Evolutionary conservation across 805 yeast genomes (phyloP), one percentile per base, ranked within the genome.

Genomic region (Tetrapisispora taiwanensis): DNA sequence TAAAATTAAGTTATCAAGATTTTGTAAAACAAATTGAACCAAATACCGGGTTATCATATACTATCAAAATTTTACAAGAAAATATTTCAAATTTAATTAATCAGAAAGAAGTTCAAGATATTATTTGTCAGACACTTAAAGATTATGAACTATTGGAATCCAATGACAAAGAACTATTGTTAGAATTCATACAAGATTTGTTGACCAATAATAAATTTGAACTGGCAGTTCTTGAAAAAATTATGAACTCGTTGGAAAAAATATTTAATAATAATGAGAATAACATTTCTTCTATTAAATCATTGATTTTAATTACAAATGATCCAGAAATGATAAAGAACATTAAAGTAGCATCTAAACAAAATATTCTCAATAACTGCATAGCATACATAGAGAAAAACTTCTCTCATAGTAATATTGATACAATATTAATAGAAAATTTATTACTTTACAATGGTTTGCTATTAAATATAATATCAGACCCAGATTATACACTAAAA

Each of bases 281-380:
- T 18, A 31, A 31, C 15, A 31, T 19, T 8, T n/a, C 13, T 17
- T 4, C 24, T 20, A 14, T 57, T 13, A 59, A 59, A 43, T 47
- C 50, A 20, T 34, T 56, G 13, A 56, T 59, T n/a, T 41, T 57
- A 26, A 18, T 56, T 12, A 52, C 63, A 19, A 60, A 55, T 36
- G 51, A 51, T 19, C 24, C 20, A 8, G 34, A 22, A 4, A 18
- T 43, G 19, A 17, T 45, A 22, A 17, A 32, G 7, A 14, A 17
- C 13, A 28, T 43, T 4, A 10, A 41, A 4, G 12, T 13, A 3
- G 24, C 31, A 10, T 30, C 39, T 2, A 47, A 43, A 31, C 43
- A 39, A n/a, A 24, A 17, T 4, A 24, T 48, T 6, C 27, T 46
- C 14, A 14, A 41, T 9, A 35, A 24, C 9, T 37, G 43, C 13